Base-by-base conservation (phyloP, 805 yeast genomes). In the Candida patagonica region DNA sequence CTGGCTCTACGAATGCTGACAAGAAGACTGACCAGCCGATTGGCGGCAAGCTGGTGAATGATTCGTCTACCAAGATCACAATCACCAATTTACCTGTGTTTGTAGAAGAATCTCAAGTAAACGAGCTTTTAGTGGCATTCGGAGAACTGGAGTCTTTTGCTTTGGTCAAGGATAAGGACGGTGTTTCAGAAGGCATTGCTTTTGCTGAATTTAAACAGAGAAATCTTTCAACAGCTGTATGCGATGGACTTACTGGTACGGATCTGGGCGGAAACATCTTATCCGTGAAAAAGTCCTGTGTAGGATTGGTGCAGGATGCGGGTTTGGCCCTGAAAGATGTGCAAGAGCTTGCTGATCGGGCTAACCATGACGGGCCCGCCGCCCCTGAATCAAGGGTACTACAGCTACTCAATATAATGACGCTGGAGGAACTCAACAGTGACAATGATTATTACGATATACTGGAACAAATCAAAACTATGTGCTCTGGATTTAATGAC, bases 351-450 rank as follows among this genome's bases (percentile, higher is more conserved):
- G 55, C 52, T 0, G 38, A 55, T 13, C 33, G 57, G 6, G 51
- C 52, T 21, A 45, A 55, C 9, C 61, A 9, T 57, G 57, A 35
- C 32, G n/a, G n/a, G n/a, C n/a, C n/a, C n/a, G 50, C 26, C 37
- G 51, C 27, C 8, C 39, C 33, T 31, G 48, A 26, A 37, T 51
- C 41, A 2, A 31, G 35, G 12, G 85, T 82, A 1, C 53, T 88
- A 6, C 76, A 80, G 41, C 59, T 87, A 3, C 56, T 83, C 26
- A 88, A 87, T 52, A 63, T 76, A 34, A 68, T 84, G 1, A 70
- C 80, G 2, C 71, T 79, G 1, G 74, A 75, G 26, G 94, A 83
- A 46, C 59, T 84, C 40, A 58, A 68, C 16, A 74, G 74, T 31
- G 73, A 68, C 20, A 55, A 55, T 0, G 69, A 65, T 23, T 74